Percentiles rank a stretch among this genome's conserved stretches.
Evolutionary conservation across 2,329 filamentous ascomycete species (phyloP).

Genomic region (Botrytis galanthina): DNA sequence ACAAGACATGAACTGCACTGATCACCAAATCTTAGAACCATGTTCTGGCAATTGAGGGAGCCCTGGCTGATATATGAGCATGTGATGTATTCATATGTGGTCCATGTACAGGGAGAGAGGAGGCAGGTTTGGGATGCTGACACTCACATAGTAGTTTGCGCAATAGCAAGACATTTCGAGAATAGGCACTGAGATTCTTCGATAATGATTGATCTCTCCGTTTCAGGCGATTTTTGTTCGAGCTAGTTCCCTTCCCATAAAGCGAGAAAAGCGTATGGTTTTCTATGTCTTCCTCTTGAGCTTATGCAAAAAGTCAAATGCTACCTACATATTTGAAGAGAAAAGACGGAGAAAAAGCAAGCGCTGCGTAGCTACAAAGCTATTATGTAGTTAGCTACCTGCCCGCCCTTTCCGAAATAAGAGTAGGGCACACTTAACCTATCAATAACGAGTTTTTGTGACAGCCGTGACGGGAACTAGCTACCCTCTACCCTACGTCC

Average conservation of each 20-base stretch:
- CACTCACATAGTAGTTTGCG: conserved; percentile 18
- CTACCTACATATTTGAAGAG: neutral
- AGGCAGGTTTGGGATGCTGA: neutral
- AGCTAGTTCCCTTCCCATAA: neutral
- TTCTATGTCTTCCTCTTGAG: neutral
- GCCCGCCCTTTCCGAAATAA: neutral
- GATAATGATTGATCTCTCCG: neutral
- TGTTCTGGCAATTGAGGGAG: conserved; percentile 16
- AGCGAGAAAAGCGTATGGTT: neutral
- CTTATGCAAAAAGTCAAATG: no score
- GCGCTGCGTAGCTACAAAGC: neutral
- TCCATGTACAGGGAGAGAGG: neutral
- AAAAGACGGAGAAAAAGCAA: neutral
- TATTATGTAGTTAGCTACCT: neutral
- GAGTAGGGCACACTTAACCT: neutral
- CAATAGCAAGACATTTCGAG: conserved; percentile 15
- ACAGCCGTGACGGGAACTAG: neutral
- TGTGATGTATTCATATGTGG: neutral
- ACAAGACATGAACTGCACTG: conserved; percentile 13
- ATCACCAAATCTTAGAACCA: conserved; percentile 12
- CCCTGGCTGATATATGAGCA: neutral
- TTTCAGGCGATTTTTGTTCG: neutral
- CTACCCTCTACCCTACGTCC: neutral
- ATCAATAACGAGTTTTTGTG: neutral
- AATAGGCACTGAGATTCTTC: neutral